phyloP scores from a whole-genome alignment of 2,329 filamentous ascomycete species.

The Alternaria consortialis region DNA sequence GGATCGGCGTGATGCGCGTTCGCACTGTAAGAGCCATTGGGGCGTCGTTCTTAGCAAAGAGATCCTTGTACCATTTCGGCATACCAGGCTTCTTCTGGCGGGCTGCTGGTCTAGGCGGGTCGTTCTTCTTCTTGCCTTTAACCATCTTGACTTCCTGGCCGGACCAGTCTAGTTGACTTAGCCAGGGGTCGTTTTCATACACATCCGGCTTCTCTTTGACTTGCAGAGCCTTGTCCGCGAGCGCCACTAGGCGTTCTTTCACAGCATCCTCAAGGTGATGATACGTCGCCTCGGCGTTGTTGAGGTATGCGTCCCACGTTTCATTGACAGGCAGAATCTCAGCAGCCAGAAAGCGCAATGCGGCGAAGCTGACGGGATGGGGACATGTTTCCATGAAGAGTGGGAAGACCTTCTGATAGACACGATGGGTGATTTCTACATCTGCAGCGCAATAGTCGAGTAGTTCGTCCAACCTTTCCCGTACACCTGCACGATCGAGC shows the following conservation, averaged over 20 bases:
- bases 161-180: slow-evolving; percentile 93
- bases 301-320: slow-evolving; percentile 86
- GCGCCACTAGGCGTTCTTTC: slow-evolving; percentile 73
- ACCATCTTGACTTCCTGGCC: slow-evolving; percentile 91
- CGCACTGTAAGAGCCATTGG: slow-evolving; percentile 83
- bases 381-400: slow-evolving; percentile 90
- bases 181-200: slow-evolving; percentile 86
- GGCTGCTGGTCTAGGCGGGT: slow-evolving; percentile 77
- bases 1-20: slow-evolving; percentile 83
- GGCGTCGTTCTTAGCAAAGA: slow-evolving; percentile 74
- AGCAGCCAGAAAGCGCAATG: slow-evolving; percentile 88
- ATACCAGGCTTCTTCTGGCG: slow-evolving; percentile 93
- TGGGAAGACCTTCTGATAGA: slow-evolving; percentile 94
- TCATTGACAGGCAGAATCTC: slow-evolving; percentile 91
- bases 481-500: slow-evolving; percentile 75
- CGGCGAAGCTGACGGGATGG: slow-evolving; percentile 96
- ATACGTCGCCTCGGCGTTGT: slow-evolving; percentile 86
- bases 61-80: slow-evolving; percentile 95
- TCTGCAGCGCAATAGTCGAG: slow-evolving; percentile 95
- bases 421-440: slow-evolving; percentile 88
- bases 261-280: slow-evolving; percentile 79
- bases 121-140: slow-evolving; percentile 87
- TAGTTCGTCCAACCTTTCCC: slow-evolving; percentile 78
- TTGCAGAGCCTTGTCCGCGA: slow-evolving; percentile 80
- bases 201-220: slow-evolving; percentile 73